Conservation (phyloP, 306 rosid species). For the Cercis canadensis region DNA sequence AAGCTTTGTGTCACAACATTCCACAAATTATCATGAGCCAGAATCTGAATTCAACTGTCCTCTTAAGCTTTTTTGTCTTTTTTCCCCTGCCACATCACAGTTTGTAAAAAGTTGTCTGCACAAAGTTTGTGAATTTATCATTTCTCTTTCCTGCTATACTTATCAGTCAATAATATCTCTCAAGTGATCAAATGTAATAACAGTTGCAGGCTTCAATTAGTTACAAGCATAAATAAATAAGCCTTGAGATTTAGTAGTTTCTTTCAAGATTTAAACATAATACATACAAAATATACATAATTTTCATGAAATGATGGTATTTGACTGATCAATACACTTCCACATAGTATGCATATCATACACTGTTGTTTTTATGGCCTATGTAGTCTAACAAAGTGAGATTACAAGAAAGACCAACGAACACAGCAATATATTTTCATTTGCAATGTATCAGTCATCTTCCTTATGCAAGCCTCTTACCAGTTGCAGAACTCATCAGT, state of each 20-base stretch:
- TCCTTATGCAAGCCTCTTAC: conserved; percentile 25
- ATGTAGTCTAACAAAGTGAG: background rate
- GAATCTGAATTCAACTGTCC: no score
- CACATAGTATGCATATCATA: background rate
- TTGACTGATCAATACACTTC: conserved; percentile 5
- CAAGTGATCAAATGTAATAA: no score
- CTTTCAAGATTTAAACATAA: conserved; percentile 25
- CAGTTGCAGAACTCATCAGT: conserved; percentile 20
- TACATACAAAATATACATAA: conserved; percentile 36
- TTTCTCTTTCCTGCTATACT: no score
- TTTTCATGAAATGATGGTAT: background rate
- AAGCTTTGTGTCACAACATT: no score
- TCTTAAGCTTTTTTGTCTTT: no score
- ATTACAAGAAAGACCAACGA: background rate
- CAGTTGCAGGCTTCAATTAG: background rate
- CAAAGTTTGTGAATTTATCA: no score
- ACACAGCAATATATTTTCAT: conserved; percentile 12
- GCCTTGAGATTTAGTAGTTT: conserved; percentile 1
- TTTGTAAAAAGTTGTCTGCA: no score
- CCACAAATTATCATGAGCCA: no score
- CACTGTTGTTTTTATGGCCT: background rate
- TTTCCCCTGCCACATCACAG: no score
- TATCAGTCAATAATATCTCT: no score
- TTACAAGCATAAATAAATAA: conserved; percentile 7
- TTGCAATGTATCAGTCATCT: conserved; percentile 17